Evolutionary conservation across 169 alveolate species (phyloP).

Genomic region (Plasmodium gallinaceum): DNA sequence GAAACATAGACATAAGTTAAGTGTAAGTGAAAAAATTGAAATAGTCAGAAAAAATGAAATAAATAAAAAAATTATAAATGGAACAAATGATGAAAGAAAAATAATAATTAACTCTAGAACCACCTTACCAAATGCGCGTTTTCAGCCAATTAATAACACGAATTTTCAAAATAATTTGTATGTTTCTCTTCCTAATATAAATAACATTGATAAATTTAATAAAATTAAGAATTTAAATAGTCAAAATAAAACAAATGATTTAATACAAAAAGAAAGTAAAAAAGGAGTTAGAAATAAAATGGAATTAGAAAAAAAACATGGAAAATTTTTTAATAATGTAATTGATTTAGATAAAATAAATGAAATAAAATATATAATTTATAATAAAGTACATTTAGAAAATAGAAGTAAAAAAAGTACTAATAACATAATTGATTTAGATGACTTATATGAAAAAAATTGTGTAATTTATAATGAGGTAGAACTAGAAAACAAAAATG

Average conservation of each 20-base stretch:
- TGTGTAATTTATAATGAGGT: neutral
- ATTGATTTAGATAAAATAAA: constrained; percentile 1
- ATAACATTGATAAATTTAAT: constrained; percentile 3
- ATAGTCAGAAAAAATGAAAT: constrained; percentile 43
- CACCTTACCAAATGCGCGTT: neutral
- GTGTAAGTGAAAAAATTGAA: constrained; percentile 72
- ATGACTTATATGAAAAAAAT: constrained; percentile 12
- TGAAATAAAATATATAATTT: constrained; percentile 22
- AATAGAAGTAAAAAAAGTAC: neutral
- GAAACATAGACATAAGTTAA: constrained; percentile 34
- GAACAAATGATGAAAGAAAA: constrained; percentile 24
- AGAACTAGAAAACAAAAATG: constrained; percentile 9
- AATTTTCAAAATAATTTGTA: neutral
- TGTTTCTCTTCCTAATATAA: neutral
- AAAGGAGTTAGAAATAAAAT: neutral
- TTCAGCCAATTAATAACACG: neutral
- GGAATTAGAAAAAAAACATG: constrained; percentile 16
- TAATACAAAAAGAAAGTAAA: constrained; percentile 1
- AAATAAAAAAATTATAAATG: constrained; percentile 6
- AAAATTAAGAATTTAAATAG: constrained; percentile 17
- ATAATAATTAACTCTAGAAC: constrained; percentile 2
- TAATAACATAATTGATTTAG: constrained; percentile 14
- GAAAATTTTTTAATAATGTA: neutral
- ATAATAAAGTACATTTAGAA: neutral
- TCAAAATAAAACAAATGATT: constrained; percentile 7